A percentile compares a stretch with the other conserved stretches of the same genome.
Conservation (phyloP, 2,329 filamentous ascomycete species). For the Bipolaris sorokiniana region DNA sequence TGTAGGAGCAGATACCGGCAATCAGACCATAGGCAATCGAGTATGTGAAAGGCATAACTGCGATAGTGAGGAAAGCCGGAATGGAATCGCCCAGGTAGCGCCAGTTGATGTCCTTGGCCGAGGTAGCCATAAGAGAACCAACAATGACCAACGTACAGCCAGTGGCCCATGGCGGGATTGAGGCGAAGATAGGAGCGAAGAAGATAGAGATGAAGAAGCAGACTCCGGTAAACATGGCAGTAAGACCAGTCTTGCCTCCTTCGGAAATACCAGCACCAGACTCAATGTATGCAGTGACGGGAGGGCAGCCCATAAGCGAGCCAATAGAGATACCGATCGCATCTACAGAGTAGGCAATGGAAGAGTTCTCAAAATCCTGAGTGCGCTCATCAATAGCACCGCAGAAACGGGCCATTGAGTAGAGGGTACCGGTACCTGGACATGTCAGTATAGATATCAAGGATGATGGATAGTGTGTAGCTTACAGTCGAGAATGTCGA, state of each 20-base stretch:
- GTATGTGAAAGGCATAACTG: constrained; percentile 89
- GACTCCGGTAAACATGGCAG: constrained; percentile 76
- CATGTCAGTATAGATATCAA: constrained; percentile 4
- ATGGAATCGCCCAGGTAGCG: constrained; percentile 78
- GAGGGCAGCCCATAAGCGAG: constrained; percentile 76
- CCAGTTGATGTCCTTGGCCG: constrained; percentile 88
- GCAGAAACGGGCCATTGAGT: constrained; percentile 87
- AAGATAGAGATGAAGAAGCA: constrained; percentile 83
- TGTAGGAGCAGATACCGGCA: constrained; percentile 77
- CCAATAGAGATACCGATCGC: constrained; percentile 82
- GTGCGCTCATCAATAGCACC: constrained; percentile 80
- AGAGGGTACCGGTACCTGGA: constrained; percentile 74
- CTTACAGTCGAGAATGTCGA: constrained; percentile 80
- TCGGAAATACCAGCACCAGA: constrained; percentile 90
- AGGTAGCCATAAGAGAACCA: constrained; percentile 83
- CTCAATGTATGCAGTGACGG: constrained; percentile 86
- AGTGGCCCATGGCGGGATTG: constrained; percentile 87
- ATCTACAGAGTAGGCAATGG: constrained; percentile 83
- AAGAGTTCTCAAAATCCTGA: constrained; percentile 85
- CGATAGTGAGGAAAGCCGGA: constrained; percentile 82
- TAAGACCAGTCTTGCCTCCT: constrained; percentile 84
- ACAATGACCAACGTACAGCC: constrained; percentile 87
- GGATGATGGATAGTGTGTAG: neutral
- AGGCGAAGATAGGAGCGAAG: constrained; percentile 89
- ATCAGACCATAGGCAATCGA: constrained; percentile 87